Evolutionary conservation across 306 rosid genomes (phyloP).

Genomic region (Ormosia semicastrata): DNA sequence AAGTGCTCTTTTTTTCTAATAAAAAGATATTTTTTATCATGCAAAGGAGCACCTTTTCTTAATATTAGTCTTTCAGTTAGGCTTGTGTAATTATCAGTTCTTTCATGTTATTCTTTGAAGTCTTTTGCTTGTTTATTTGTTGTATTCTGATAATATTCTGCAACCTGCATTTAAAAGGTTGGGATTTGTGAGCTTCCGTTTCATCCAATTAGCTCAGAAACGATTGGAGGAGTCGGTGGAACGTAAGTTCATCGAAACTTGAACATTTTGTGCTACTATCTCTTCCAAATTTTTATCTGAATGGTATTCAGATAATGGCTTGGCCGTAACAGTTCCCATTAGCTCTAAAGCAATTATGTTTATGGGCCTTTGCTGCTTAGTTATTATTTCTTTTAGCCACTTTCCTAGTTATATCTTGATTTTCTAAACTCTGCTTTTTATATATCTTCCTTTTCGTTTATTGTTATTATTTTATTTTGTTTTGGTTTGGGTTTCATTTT

Average conservation of each 20-base stretch:
- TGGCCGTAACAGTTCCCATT: neutral
- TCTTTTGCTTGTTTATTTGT: constrained; percentile 8
- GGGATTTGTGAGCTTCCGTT: constrained; percentile 95
- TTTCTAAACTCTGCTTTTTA: neutral
- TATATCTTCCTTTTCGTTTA: neutral
- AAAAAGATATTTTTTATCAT: neutral
- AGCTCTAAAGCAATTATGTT: neutral
- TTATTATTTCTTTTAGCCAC: neutral
- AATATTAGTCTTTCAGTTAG: neutral
- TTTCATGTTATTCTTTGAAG: neutral
- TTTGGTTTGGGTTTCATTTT: neutral
- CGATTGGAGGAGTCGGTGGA: constrained; percentile 93
- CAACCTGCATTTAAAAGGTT: constrained; percentile 51
- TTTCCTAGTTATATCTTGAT: neutral
- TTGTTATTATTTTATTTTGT: neutral
- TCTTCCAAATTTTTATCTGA: neutral
- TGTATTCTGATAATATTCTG: constrained; percentile 14
- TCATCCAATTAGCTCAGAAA: constrained; percentile 86
- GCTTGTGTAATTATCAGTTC: neutral
- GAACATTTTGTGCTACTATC: neutral
- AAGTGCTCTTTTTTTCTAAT: too few species aligned
- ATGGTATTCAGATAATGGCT: constrained; percentile 9
- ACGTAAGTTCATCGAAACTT: constrained; percentile 60
- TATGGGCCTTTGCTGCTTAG: neutral
- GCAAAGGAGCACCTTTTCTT: neutral